Evolutionary conservation across 352 stramenopile species (phyloP).

Genomic region (Peronosclerospora sorghi): DNA sequence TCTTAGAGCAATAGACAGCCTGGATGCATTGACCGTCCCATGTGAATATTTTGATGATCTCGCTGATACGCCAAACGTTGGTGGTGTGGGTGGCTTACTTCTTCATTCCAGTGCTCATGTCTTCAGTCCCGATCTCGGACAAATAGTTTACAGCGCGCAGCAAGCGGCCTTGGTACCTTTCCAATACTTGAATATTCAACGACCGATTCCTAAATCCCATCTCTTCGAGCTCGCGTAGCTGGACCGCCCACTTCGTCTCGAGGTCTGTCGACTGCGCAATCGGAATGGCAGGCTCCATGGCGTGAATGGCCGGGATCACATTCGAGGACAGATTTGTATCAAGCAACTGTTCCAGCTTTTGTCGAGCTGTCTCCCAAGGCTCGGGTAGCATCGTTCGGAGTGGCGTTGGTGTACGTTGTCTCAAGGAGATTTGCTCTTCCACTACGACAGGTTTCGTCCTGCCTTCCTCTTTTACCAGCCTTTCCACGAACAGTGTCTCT

Average conservation of each 20-base stretch:
- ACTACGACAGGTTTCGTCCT: background rate
- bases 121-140: conserved; percentile 37
- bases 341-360: conserved; percentile 34
- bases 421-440: background rate
- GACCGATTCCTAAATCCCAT: conserved; percentile 65
- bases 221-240: conserved; percentile 47
- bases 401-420: conserved; percentile 2
- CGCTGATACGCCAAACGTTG: too few relatives aligned
- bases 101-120: background rate
- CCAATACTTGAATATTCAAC: conserved; percentile 59
- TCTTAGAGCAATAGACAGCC: background rate
- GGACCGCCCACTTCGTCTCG: conserved; percentile 50
- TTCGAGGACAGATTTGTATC: conserved; percentile 33
- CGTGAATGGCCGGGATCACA: conserved; percentile 41
- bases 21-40: background rate
- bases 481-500: conserved; percentile 67
- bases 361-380: conserved; percentile 35
- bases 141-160: conserved; percentile 78
- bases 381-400: conserved; percentile 16
- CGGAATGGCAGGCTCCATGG: conserved; percentile 54
- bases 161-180: conserved; percentile 72
- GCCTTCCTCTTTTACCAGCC: conserved; percentile 27
- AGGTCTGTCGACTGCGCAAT: conserved; percentile 33
- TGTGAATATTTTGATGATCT: too few relatives aligned
- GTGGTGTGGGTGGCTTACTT: too few relatives aligned